These are phyloP conservation scores for Spathaspora hagerdaliae DNA, from an alignment of 805 yeast genomes.

Conservation along the genomic window DNA sequence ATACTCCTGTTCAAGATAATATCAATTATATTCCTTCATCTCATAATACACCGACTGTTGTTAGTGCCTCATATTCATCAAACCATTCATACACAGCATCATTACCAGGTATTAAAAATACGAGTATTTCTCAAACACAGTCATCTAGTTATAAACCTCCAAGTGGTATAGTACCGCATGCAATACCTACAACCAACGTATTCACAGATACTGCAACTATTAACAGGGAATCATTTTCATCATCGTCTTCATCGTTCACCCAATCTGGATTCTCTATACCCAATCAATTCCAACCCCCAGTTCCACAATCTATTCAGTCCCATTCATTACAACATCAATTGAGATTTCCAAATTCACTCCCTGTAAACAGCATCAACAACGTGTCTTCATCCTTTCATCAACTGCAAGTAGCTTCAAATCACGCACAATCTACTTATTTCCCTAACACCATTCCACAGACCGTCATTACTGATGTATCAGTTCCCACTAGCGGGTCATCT, in stretches of 20 bases:
- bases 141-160: constrained; percentile 10
- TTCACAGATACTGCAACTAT: constrained; percentile 43
- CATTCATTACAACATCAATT: constrained; percentile 13
- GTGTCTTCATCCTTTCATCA: not conserved
- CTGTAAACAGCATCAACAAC: not conserved
- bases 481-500: constrained; percentile 3
- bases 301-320: constrained; percentile 7
- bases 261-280: constrained; percentile 5
- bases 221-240: constrained; percentile 5
- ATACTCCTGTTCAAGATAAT: constrained; percentile 9
- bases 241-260: constrained; percentile 8
- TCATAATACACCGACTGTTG: constrained; percentile 41
- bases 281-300: constrained; percentile 5
- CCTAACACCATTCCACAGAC: not conserved
- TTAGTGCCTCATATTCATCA: constrained; percentile 41
- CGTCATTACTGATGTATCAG: not conserved
- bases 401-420: not conserved
- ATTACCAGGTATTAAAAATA: constrained; percentile 15
- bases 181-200: constrained; percentile 53
- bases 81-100: constrained; percentile 28
- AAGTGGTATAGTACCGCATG: constrained; percentile 20
- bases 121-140: not conserved
- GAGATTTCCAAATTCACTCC: constrained; percentile 8
- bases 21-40: constrained; percentile 36
- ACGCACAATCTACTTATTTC: not conserved